phyloP scores from a whole-genome alignment of 176 grass and related monocot species.

The Oryza brachyantha region DNA sequence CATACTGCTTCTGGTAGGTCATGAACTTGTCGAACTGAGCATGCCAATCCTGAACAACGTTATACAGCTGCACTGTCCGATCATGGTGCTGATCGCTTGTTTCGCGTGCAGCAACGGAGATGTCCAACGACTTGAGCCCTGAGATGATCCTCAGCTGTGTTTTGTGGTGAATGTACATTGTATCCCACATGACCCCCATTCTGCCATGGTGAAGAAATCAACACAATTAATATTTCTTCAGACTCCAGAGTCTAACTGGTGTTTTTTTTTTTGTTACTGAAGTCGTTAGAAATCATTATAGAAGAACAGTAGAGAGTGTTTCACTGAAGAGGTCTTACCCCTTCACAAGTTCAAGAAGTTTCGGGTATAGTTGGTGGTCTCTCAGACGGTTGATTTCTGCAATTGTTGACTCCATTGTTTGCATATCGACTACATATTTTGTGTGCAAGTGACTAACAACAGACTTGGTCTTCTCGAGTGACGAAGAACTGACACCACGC shows the following conservation, averaged over 20 bases:
- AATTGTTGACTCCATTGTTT: conserved; percentile 83
- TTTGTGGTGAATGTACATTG: conserved; percentile 52
- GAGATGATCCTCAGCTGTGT: conserved; percentile 48
- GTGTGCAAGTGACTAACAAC: conserved; percentile 79
- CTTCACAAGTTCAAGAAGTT: conserved; percentile 72
- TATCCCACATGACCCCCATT: conserved; percentile 69
- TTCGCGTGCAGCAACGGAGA: conserved; percentile 35
- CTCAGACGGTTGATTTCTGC: conserved; percentile 81
- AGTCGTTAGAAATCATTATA: background rate
- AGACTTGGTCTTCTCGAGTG: conserved; percentile 66
- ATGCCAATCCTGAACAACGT: conserved; percentile 59
- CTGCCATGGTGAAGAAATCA: conserved; percentile 42
- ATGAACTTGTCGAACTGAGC: conserved; percentile 56
- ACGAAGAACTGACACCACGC: conserved; percentile 49
- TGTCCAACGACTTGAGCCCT: conserved; percentile 52
- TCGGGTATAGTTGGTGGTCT: conserved; percentile 79
- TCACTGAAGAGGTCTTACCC: conserved; percentile 47
- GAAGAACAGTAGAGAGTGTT: background rate
- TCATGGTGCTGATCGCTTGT: conserved; percentile 65
- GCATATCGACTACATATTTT: conserved; percentile 71
- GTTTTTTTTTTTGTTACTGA: background rate
- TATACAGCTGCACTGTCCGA: conserved; percentile 48
- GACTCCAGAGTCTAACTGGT: background rate
- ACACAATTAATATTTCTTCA: background rate
- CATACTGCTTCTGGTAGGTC: conserved; percentile 53